Evolutionary conservation across 1,284 basidiomycete species (phyloP).

Genomic region (Cryptococcus hybrid): DNA sequence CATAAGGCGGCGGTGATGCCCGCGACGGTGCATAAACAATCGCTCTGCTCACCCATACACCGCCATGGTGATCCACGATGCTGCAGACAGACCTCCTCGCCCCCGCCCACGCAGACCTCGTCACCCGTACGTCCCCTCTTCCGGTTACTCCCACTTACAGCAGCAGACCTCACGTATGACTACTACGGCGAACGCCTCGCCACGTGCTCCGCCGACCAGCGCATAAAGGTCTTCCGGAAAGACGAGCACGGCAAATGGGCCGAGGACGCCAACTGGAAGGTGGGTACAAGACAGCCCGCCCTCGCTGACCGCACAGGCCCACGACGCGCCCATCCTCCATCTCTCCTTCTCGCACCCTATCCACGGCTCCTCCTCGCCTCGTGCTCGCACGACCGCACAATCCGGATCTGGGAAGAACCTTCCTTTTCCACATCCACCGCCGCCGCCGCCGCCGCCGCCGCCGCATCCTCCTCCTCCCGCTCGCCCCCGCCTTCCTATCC

Average conservation of each 20-base stretch:
- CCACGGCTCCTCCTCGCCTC: slow-evolving; percentile 82
- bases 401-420: slow-evolving; percentile 82
- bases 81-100: slow-evolving; percentile 48
- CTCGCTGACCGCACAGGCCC: slow-evolving; percentile 59
- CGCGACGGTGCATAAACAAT: too few species aligned
- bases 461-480: neutral
- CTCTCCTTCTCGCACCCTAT: slow-evolving; percentile 87
- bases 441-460: slow-evolving; percentile 70
- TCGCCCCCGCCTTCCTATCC: neutral
- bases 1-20: too few species aligned
- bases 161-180: slow-evolving; percentile 72
- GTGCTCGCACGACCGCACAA: slow-evolving; percentile 79
- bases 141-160: slow-evolving; percentile 43
- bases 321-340: slow-evolving; percentile 78
- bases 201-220: slow-evolving; percentile 54
- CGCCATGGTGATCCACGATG: slow-evolving; percentile 25
- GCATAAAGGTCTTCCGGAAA: slow-evolving; percentile 76
- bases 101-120: slow-evolving; percentile 48
- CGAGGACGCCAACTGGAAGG: slow-evolving; percentile 84
- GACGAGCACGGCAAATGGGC: slow-evolving; percentile 66
- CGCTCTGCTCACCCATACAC: too few species aligned
- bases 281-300: slow-evolving; percentile 38
- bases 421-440: neutral
- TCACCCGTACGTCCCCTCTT: slow-evolving; percentile 41
- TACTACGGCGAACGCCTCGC: slow-evolving; percentile 71